phyloP scores from a whole-genome alignment of 495 filamentous ascomycete genomes.

The Baudoinia panamericana region DNA sequence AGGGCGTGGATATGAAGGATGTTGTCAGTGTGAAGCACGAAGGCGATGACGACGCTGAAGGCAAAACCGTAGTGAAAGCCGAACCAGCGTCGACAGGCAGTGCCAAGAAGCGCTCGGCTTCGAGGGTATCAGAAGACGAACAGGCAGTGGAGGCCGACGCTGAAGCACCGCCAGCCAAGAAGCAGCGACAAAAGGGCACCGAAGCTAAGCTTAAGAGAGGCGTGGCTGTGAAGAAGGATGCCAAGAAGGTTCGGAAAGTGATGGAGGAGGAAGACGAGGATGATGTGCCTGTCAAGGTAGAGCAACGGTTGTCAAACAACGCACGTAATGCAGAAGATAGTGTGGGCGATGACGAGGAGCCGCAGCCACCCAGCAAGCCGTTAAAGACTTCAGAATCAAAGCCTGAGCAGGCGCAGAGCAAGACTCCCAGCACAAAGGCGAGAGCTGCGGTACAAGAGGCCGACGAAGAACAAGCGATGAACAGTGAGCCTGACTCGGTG shows the following conservation, averaged over 20 bases:
- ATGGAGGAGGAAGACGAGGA: slow-evolving; percentile 31
- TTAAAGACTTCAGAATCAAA: not conserved
- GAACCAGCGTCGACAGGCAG: slow-evolving; percentile 4
- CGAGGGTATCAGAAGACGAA: slow-evolving; percentile 22
- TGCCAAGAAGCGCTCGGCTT: slow-evolving; percentile 18
- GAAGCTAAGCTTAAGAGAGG: slow-evolving; percentile 21
- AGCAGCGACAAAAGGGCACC: slow-evolving; percentile 26
- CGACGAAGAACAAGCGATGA: slow-evolving; percentile 11
- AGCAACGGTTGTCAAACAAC: too few species aligned
- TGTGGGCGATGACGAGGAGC: slow-evolving; percentile 1
- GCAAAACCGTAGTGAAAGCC: not conserved
- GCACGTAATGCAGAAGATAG: slow-evolving; percentile 30
- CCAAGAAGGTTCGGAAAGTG: slow-evolving; percentile 19
- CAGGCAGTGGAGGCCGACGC: slow-evolving; percentile 34
- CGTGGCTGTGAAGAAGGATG: slow-evolving; percentile 22
- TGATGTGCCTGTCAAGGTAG: slow-evolving; percentile 35
- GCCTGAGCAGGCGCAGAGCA: slow-evolving; percentile 4
- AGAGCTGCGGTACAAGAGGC: not conserved
- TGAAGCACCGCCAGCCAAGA: slow-evolving; percentile 43
- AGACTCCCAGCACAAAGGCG: slow-evolving; percentile 1
- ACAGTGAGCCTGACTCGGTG: slow-evolving; percentile 13
- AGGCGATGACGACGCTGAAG: slow-evolving; percentile 1
- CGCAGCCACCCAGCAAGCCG: not conserved
- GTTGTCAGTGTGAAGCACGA: slow-evolving; percentile 18
- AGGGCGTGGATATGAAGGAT: slow-evolving; percentile 13